Evolutionary conservation across 2,329 filamentous ascomycete species (phyloP).

Genomic region (Coniochaeta ligniaria): DNA sequence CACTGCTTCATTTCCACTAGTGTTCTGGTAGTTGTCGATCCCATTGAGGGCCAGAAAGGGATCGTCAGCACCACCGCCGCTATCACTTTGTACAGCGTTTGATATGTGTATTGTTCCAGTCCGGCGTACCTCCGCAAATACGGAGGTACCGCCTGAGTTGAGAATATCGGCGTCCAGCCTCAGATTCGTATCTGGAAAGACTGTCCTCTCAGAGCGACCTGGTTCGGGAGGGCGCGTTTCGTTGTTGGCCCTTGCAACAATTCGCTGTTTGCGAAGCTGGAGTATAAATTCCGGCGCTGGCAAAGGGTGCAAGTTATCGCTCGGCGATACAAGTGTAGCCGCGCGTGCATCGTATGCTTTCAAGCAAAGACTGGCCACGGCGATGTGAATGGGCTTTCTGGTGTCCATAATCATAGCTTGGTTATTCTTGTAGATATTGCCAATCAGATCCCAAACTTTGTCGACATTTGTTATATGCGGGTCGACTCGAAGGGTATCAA

Average conservation of each 20-base stretch:
- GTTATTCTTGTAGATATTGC: conserved; percentile 24
- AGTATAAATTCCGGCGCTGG: conserved; percentile 10
- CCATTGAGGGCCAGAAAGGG: neutral
- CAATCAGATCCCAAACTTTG: conserved; percentile 25
- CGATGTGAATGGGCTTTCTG: conserved; percentile 20
- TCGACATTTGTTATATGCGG: conserved; percentile 19
- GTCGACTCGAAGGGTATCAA: conserved; percentile 24
- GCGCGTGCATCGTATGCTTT: conserved; percentile 18
- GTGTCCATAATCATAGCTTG: conserved; percentile 15
- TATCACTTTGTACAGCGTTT: too few species aligned
- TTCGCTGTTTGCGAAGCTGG: conserved; percentile 13
- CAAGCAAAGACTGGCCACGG: conserved; percentile 23
- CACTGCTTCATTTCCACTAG: neutral
- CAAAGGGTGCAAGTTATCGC: neutral
- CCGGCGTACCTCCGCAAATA: neutral
- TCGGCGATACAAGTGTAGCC: conserved; percentile 9
- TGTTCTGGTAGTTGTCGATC: neutral
- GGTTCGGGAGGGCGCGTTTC: neutral
- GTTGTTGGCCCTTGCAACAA: conserved; percentile 11
- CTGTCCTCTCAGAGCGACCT: neutral
- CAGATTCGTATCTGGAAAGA: neutral
- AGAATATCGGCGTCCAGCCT: too few species aligned
- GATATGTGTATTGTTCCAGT: neutral
- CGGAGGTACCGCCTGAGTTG: neutral
- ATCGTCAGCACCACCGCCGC: neutral